phyloP scores from a whole-genome alignment of 2,329 filamentous ascomycete species.

The Dissoconium aciculare region DNA sequence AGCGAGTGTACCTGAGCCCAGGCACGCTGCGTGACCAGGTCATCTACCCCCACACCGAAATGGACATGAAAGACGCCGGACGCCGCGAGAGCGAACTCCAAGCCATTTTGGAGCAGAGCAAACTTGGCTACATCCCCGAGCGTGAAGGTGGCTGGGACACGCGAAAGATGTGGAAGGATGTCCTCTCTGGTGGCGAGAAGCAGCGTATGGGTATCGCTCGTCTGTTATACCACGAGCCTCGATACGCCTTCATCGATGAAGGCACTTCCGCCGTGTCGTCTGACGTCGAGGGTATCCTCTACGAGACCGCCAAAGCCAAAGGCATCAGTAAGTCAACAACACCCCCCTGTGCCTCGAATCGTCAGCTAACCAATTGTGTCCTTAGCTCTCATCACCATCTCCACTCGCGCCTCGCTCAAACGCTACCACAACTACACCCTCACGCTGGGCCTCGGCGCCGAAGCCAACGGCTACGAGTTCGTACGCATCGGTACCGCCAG shows the following conservation, averaged over 20 bases:
- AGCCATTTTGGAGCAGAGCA: slow-evolving; percentile 64
- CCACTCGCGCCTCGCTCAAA: slow-evolving; percentile 83
- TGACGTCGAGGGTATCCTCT: slow-evolving; percentile 85
- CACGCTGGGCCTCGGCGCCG: slow-evolving; percentile 63
- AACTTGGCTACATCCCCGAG: slow-evolving; percentile 74
- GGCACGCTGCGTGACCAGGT: slow-evolving; percentile 93
- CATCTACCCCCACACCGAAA: slow-evolving; percentile 88
- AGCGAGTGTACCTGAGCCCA: slow-evolving; percentile 79
- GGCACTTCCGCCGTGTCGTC: slow-evolving; percentile 87
- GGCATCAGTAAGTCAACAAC: slow-evolving; percentile 78
- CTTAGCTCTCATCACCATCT: slow-evolving; percentile 79
- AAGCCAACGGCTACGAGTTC: slow-evolving; percentile 80
- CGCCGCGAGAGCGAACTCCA: slow-evolving; percentile 66
- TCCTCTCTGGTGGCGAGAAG: slow-evolving; percentile 94
- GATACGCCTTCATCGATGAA: slow-evolving; percentile 89
- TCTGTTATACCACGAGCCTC: slow-evolving; percentile 83
- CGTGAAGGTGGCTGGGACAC: slow-evolving; percentile 95
- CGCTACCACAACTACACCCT: slow-evolving; percentile 92
- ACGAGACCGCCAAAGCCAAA: slow-evolving; percentile 81
- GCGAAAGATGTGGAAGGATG: slow-evolving; percentile 95
- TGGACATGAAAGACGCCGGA: slow-evolving; percentile 77
- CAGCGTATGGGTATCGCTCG: slow-evolving; percentile 86
- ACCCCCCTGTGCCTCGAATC: too few relatives aligned
- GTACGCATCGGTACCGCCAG: slow-evolving; percentile 84
- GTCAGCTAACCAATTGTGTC: slow-evolving; percentile 4